Evolutionary conservation across 352 stramenopile species (phyloP).

Genomic region (Globisporangium takayamanum): DNA sequence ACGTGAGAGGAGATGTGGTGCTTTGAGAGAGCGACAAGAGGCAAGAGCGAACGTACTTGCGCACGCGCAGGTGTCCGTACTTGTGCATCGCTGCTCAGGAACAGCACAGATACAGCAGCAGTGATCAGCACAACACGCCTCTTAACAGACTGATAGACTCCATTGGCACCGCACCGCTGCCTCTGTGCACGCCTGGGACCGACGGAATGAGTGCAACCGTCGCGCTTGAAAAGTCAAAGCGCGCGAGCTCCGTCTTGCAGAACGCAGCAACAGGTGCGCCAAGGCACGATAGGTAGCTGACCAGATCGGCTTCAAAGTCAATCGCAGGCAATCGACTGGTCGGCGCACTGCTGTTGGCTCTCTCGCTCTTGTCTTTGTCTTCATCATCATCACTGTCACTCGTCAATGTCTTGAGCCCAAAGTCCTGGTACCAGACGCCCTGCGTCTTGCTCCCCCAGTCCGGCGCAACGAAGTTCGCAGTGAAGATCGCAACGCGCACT

Average conservation of each 20-base stretch:
- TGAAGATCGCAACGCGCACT: constrained; percentile 79
- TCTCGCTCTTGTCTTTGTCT: neutral
- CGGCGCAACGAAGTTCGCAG: constrained; percentile 73
- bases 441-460: constrained; percentile 86
- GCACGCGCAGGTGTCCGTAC: constrained; percentile 71
- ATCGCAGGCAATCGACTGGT: neutral
- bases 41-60: constrained; percentile 11
- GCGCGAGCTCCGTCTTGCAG: constrained; percentile 30
- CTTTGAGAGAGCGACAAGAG: neutral
- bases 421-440: constrained; percentile 80
- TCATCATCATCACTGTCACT: constrained; percentile 25
- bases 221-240: constrained; percentile 62
- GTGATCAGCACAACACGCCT: too few relatives aligned
- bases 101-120: neutral
- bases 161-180: constrained; percentile 31
- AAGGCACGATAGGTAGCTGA: constrained; percentile 52
- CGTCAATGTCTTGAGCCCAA: constrained; percentile 46
- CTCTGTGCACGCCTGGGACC: constrained; percentile 62
- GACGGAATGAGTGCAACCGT: constrained; percentile 56
- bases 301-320: constrained; percentile 62
- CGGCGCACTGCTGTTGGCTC: too few relatives aligned
- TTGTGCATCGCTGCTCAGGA: constrained; percentile 63
- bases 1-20: neutral
- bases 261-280: constrained; percentile 36
- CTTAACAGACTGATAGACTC: too few relatives aligned